A percentile compares a stretch with the other conserved stretches of the same genome.
Conservation (phyloP, 345 rosid species). For the Noccaea bulbosa region DNA sequence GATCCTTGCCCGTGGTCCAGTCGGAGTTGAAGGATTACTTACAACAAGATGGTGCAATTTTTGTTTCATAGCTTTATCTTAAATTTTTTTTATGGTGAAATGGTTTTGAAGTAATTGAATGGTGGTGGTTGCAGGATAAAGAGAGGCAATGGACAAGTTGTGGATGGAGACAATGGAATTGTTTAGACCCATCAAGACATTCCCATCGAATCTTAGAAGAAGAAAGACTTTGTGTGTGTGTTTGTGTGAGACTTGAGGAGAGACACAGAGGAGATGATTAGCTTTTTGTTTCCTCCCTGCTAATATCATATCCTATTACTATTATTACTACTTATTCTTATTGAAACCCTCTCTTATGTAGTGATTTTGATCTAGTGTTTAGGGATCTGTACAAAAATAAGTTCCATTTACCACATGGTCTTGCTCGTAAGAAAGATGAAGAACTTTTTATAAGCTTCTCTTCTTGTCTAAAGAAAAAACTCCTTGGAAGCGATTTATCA, state of each 20-base stretch:
- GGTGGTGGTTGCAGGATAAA: constrained; percentile 69
- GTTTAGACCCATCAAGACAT: constrained; percentile 74
- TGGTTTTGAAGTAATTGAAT: not conserved
- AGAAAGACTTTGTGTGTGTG: not conserved
- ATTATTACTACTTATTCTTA: constrained; percentile 9
- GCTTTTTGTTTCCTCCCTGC: constrained; percentile 45
- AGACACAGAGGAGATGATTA: constrained; percentile 25
- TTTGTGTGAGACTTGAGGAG: constrained; percentile 33
- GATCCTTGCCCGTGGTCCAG: constrained; percentile 99
- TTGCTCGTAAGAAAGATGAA: constrained; percentile 40
- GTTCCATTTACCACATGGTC: constrained; percentile 36
- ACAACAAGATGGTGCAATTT: constrained; percentile 87
- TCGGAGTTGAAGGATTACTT: constrained; percentile 93
- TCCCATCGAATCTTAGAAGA: constrained; percentile 42
- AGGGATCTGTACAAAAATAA: constrained; percentile 43
- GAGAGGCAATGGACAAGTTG: constrained; percentile 92
- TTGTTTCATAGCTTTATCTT: not conserved
- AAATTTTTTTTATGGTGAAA: not conserved
- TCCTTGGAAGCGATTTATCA: constrained; percentile 32
- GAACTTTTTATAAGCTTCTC: constrained; percentile 33
- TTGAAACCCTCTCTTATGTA: constrained; percentile 45
- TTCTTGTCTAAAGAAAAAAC: constrained; percentile 5
- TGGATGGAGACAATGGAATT: constrained; percentile 84
- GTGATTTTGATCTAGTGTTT: constrained; percentile 44
- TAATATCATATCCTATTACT: constrained; percentile 30